phyloP scores from a whole-genome alignment of 331 rosid species.

The Spiraea crenata region DNA sequence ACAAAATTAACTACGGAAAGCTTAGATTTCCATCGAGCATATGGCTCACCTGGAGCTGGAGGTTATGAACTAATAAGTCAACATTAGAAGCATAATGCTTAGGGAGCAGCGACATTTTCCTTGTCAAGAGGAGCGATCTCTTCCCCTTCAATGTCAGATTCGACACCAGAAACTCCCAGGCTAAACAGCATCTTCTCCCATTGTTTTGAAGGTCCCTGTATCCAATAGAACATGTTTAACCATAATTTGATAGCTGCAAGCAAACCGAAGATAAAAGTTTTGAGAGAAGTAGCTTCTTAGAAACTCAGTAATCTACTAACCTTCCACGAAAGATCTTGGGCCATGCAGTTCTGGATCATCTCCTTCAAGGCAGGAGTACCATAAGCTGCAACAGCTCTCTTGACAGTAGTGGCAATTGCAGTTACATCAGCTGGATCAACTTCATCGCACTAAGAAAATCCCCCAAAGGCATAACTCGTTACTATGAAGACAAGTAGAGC shows the following conservation, averaged over 20 bases:
- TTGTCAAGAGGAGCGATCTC: constrained; percentile 80
- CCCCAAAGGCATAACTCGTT: constrained; percentile 1
- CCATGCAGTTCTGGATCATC: constrained; percentile 83
- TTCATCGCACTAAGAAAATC: constrained; percentile 55
- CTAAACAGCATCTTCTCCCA: constrained; percentile 74
- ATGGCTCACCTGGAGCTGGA: constrained; percentile 4
- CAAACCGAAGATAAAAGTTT: neutral
- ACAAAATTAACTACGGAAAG: neutral
- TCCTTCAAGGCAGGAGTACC: constrained; percentile 47
- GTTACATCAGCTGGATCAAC: constrained; percentile 75
- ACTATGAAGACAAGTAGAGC: neutral
- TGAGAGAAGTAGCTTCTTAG: neutral
- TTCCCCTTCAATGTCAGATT: constrained; percentile 66
- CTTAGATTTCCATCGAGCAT: constrained; percentile 7
- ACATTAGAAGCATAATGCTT: constrained; percentile 24
- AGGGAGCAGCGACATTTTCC: constrained; percentile 78
- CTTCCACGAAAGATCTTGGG: constrained; percentile 95
- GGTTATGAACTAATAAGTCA: constrained; percentile 10
- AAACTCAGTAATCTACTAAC: constrained; percentile 30
- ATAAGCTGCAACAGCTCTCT: constrained; percentile 47
- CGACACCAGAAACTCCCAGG: constrained; percentile 58
- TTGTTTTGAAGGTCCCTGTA: constrained; percentile 71
- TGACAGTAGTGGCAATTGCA: constrained; percentile 44
- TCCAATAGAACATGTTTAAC: neutral
- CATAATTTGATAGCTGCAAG: neutral